A percentile compares a stretch with the other conserved stretches of the same genome.
Evolutionary conservation across 148 eudicot species (phyloP).

Genomic region (Cornus kousa): DNA sequence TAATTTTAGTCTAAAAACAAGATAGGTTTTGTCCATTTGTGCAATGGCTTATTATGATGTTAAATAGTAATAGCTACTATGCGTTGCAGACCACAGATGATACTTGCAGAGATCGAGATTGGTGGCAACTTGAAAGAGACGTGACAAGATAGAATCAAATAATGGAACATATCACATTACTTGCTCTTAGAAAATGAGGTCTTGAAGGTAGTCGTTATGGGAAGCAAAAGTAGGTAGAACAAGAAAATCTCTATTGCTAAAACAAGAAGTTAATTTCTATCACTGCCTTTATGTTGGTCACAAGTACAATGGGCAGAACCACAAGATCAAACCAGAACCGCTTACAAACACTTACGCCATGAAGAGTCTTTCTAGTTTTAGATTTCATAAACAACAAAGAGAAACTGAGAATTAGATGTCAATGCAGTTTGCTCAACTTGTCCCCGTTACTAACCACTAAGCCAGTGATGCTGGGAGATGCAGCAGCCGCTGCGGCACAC

Average conservation of each 20-base stretch:
- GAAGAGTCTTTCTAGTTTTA: conserved; percentile 24
- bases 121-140: too few relatives aligned
- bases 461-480: conserved; percentile 20
- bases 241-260: background rate
- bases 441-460: conserved; percentile 11
- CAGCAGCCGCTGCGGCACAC: conserved; percentile 26
- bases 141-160: too few relatives aligned
- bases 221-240: background rate
- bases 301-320: conserved; percentile 10
- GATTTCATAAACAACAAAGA: conserved; percentile 18
- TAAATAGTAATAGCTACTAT: too few relatives aligned
- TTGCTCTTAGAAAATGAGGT: background rate
- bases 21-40: too few relatives aligned
- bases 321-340: conserved; percentile 12
- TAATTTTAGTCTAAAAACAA: too few relatives aligned
- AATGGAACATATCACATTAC: too few relatives aligned
- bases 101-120: too few relatives aligned
- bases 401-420: conserved; percentile 5
- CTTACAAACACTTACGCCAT: conserved; percentile 27
- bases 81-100: too few relatives aligned
- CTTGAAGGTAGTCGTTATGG: background rate
- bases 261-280: background rate
- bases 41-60: too few relatives aligned
- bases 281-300: conserved; percentile 15
- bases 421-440: conserved; percentile 1